Base-by-base conservation (phyloP, 202 grass and related monocot species). In the Panicum virgatum region DNA sequence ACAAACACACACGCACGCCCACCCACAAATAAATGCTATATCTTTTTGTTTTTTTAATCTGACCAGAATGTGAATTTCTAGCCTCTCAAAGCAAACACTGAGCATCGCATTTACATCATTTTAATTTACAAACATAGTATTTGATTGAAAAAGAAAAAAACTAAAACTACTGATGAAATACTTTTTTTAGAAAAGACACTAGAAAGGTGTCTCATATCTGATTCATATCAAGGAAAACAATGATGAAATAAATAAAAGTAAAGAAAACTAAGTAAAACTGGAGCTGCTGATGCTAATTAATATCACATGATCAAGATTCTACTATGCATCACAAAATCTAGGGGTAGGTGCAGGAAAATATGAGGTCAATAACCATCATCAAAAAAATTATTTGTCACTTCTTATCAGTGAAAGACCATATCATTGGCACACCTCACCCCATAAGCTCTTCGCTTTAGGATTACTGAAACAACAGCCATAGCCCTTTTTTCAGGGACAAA, bases 361-460 rank as follows among this genome's bases (percentile, higher is more conserved):
- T 60, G 13, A 43, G 72, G 20, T 69, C 14, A 34, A 60, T 58
- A 48, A 43, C 25, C 40, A 69, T 29, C 51, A 69, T 59, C 18
- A 62, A 27, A 84, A 9, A 62, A 67, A 65, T 23, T 70, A 26
- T 50, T 30, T 71, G 26, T 73, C 37, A 78, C 32, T 60, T 65
- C n/a, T 52, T n/a, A 69, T 80, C 62, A 29, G 5, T 36, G 6
- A 38, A 82, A 43, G 50, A 66, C 43, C 12, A 79, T 81, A 68
- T 50, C 40, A 10, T 80, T 32, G 62, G 44, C 12, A 29, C 7
- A 12, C 12, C 32, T 77, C 12, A 56, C 40, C 50, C 54, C 50
- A 30, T 72, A 13, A 40, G 0, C 16, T 51, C 15, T 34, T 9
- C 8, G n/a, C 29, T 50, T 5, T 66, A 83, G 22, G 46, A 64